Evolutionary conservation across 768 basidiomycete species (phyloP), one percentile per base, ranked within the genome.

Genomic region (Coprinopsis marcescibilis): DNA sequence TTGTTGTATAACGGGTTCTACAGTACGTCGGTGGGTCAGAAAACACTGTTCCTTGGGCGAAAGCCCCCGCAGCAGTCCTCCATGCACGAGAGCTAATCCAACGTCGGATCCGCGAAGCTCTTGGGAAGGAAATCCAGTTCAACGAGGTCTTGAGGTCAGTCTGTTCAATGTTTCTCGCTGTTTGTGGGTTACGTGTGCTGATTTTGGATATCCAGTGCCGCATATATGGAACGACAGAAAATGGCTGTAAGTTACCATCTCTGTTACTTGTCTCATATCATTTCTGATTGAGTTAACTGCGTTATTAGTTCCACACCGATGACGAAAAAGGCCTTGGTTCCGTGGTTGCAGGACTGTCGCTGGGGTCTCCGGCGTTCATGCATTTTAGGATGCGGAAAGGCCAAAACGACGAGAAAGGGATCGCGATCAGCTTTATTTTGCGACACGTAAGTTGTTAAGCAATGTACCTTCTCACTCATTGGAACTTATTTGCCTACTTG

Each of bases 221-320:
- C 85, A 1, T 91, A 91, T 55, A 89, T 90, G 85, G 84, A 87
- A 56, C 72, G 77, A 48, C 89, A 90, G 61, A 85, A 75, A 59
- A 91, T 91, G 88, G 76, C 85, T 40, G 88, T 88, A 58, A 56
- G 76, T 62, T 4, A 40, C 19, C 11, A 20, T 47, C 25, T 26
- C n/a, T 2, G 4, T 24, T 50, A 30, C 10, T 13, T n/a, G 25
- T 26, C 24, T n/a, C 14, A 29, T 30, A 41, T 19, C 25, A 8
- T 2, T 47, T 24, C 11, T 24, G 39, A 37, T 13, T n/a, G n/a
- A n/a, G n/a, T n/a, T n/a, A n/a, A n/a, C n/a, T n/a, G n/a, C 35
- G 19, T 17, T 17, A 20, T 14, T 45, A 88, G 85, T 89, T 87
- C 58, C 88, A 90, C 54, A 88, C 83, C 50, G 88, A 91, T 55